These are phyloP conservation scores for Apiosordaria backusii DNA, from an alignment of 495 filamentous ascomycete genomes.

Conservation along the genomic window DNA sequence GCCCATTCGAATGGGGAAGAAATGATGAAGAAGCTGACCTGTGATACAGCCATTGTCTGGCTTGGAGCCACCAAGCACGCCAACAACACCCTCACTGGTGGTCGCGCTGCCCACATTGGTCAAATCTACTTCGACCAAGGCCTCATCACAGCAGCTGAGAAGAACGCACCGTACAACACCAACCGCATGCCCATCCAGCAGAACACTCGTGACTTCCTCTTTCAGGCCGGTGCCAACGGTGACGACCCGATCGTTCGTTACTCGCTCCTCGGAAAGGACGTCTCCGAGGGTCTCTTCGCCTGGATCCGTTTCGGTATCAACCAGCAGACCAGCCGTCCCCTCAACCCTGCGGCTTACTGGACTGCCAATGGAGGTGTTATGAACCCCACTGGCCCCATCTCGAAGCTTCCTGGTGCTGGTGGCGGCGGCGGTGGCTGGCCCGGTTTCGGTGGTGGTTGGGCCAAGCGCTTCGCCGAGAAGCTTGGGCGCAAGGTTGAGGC, in stretches of 20 bases:
- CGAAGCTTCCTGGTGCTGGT: constrained; percentile 22
- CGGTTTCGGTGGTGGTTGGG: background rate
- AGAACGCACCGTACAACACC: constrained; percentile 49
- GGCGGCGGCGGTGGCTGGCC: constrained; percentile 17
- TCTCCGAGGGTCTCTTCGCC: constrained; percentile 54
- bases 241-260: constrained; percentile 59
- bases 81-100: constrained; percentile 52
- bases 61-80: constrained; percentile 39
- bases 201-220: constrained; percentile 54
- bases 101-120: constrained; percentile 52
- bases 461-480: background rate
- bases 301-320: constrained; percentile 58
- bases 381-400: constrained; percentile 35
- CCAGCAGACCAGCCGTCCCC: constrained; percentile 20
- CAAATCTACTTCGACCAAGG: constrained; percentile 62
- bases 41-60: constrained; percentile 42
- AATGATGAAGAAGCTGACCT: background rate
- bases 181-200: constrained; percentile 50
- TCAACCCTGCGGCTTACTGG: constrained; percentile 32
- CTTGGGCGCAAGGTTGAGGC: background rate
- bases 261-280: constrained; percentile 48
- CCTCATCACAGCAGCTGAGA: constrained; percentile 46
- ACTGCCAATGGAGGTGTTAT: constrained; percentile 31
- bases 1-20: background rate
- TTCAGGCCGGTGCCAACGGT: constrained; percentile 44